Evolutionary conservation across 805 yeast species (phyloP), one percentile per base, ranked within the genome.

Genomic region (Saturnispora zaruensis): DNA sequence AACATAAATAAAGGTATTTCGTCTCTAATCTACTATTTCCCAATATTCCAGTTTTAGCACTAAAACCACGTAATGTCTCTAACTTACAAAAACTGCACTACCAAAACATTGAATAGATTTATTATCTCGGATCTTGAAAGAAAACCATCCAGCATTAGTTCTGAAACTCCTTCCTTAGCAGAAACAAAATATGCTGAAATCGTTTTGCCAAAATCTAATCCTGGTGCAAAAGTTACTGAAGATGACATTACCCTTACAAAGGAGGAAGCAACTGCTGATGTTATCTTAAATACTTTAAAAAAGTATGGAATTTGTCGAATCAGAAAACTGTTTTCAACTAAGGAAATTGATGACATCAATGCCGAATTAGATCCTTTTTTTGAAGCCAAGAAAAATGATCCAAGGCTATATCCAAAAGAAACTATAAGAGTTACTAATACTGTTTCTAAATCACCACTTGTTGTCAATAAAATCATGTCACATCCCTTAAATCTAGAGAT

Each of bases 1-100:
- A n/a, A n/a, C n/a, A n/a, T n/a, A n/a, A n/a, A n/a, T n/a, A n/a
- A n/a, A n/a, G n/a, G n/a, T n/a, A n/a, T n/a, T n/a, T n/a, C n/a
- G n/a, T n/a, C n/a, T n/a, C n/a, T n/a, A n/a, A n/a, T n/a, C n/a
- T n/a, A n/a, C n/a, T n/a, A n/a, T n/a, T n/a, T n/a, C n/a, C n/a
- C n/a, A n/a, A n/a, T n/a, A n/a, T n/a, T n/a, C n/a, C n/a, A n/a
- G n/a, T n/a, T n/a, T n/a, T n/a, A n/a, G n/a, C n/a, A n/a, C n/a
- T n/a, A n/a, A n/a, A 63, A 59, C 40, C 59, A 44, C 41, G 18
- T 11, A 5, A 37, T 37, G 41, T 37, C 41, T 9, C 18, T 37
- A 37, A 20, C 38, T 23, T 16, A 28, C 13, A 20, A 21, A 30
- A 32, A 44, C 25, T 49, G 51, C 20, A 49, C 51, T 14, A 49